Evolutionary conservation across 495 filamentous ascomycete species (phyloP).

Genomic region (Neurospora sp.): DNA sequence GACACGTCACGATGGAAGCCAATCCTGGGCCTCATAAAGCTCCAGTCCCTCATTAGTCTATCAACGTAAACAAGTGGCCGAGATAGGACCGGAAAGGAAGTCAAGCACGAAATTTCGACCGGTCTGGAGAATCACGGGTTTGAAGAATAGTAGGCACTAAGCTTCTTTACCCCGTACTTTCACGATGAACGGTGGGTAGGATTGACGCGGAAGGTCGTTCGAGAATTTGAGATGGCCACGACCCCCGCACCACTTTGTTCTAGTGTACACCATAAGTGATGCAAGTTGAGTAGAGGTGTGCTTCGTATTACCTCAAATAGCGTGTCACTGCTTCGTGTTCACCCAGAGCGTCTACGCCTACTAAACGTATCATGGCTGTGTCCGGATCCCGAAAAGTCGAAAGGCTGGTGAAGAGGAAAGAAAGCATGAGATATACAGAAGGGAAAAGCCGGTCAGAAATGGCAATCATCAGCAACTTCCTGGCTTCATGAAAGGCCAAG

Average conservation of each 20-base stretch:
- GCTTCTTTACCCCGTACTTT: neutral
- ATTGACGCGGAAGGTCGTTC: neutral
- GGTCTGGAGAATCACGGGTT: neutral
- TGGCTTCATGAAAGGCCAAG: neutral
- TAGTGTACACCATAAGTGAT: neutral
- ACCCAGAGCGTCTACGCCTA: neutral
- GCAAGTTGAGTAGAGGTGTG: neutral
- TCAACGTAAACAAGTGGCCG: neutral
- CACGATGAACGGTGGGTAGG: neutral
- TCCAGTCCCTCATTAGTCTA: neutral
- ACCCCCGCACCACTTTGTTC: neutral
- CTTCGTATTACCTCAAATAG: neutral
- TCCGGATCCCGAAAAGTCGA: neutral
- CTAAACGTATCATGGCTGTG: neutral
- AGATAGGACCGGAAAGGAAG: neutral
- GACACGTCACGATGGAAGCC: neutral
- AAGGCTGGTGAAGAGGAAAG: neutral
- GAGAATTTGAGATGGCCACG: neutral
- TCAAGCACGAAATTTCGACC: neutral
- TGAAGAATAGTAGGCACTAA: neutral
- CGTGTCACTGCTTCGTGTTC: neutral
- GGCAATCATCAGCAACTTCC: neutral
- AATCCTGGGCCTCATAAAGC: neutral
- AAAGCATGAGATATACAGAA: neutral
- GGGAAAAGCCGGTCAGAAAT: neutral